These are phyloP conservation scores for Lepidium campestre DNA, from an alignment of 441 rosid species.

Conservation along the genomic window DNA sequence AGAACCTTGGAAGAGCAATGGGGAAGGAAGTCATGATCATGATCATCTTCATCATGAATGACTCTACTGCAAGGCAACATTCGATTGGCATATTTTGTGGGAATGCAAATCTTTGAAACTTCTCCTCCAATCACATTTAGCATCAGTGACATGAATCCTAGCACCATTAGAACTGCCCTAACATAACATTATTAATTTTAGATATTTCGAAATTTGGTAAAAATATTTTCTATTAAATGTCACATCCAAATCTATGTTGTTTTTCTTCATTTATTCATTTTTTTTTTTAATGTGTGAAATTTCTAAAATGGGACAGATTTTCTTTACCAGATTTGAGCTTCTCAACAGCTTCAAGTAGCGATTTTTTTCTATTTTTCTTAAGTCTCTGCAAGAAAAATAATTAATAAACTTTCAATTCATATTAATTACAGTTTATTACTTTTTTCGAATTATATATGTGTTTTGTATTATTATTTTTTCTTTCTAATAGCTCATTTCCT, in stretches of 20 bases:
- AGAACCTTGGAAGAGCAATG: slow-evolving; percentile 45
- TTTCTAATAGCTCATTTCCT: not conserved
- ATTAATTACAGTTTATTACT: not conserved
- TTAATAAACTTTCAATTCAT: too few relatives aligned
- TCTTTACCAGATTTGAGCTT: slow-evolving; percentile 51
- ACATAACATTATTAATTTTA: not conserved
- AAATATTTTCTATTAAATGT: not conserved
- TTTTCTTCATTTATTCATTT: too few relatives aligned
- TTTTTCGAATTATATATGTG: not conserved
- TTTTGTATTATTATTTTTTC: not conserved
- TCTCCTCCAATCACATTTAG: slow-evolving; percentile 40
- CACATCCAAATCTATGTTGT: not conserved
- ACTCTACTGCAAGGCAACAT: slow-evolving; percentile 48
- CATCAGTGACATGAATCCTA: slow-evolving; percentile 66
- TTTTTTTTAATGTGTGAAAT: not conserved
- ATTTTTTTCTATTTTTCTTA: slow-evolving; percentile 39
- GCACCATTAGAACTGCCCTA: slow-evolving; percentile 46
- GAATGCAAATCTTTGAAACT: slow-evolving; percentile 51
- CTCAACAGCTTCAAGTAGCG: slow-evolving; percentile 51
- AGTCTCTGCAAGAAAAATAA: slow-evolving; percentile 46
- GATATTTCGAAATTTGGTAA: not conserved
- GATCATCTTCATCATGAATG: not conserved
- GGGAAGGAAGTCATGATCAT: not conserved
- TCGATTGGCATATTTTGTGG: slow-evolving; percentile 34
- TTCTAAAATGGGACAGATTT: not conserved